These are phyloP conservation scores for Plasmodium blacklocki DNA, from an alignment of 169 alveolate species.

Conservation along the genomic window DNA sequence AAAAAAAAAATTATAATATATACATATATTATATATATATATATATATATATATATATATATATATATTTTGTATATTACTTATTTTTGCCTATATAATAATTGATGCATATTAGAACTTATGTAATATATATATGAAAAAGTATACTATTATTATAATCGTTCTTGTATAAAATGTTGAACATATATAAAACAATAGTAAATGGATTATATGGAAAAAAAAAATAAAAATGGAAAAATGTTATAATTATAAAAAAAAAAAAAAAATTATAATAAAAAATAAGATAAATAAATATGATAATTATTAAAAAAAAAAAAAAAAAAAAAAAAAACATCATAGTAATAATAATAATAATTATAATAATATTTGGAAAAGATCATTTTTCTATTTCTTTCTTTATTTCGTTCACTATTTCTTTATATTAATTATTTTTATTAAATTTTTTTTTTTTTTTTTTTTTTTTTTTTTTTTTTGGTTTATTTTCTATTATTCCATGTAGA, in stretches of 20 bases:
- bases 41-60: slow-evolving; percentile 2
- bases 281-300: too few species aligned
- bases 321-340: slow-evolving; percentile 14
- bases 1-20: not conserved
- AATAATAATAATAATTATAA: too few species aligned
- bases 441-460: not conserved
- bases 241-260: too few species aligned
- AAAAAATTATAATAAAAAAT: too few species aligned
- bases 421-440: too few species aligned
- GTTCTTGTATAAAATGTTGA: slow-evolving; percentile 31
- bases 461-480: slow-evolving; percentile 3
- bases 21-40: not conserved
- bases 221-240: not conserved
- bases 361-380: too few species aligned
- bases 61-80: not conserved
- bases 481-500: slow-evolving; percentile 78
- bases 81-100: not conserved
- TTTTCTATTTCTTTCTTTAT: too few species aligned
- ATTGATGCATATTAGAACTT: not conserved
- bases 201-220: not conserved
- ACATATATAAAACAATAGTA: slow-evolving; percentile 58
- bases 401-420: too few species aligned
- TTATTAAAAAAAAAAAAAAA: not conserved
- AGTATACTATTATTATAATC: not conserved
- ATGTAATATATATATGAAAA: slow-evolving; percentile 3